phyloP scores from a whole-genome alignment of 768 basidiomycete species.

The Rhodosporidiobolus sp. region DNA sequence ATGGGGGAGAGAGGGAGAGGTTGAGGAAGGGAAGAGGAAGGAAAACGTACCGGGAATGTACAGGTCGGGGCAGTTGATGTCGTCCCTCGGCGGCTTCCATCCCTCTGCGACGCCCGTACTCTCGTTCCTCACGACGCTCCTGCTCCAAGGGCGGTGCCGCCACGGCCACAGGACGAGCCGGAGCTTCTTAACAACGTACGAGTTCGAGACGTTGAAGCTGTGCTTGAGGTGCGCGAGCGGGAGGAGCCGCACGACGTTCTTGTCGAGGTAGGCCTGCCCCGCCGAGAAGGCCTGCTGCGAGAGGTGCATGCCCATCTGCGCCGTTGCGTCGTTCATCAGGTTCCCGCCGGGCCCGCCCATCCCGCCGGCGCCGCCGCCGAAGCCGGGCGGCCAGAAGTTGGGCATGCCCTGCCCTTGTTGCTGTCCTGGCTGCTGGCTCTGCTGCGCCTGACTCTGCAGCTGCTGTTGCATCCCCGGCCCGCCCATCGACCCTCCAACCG shows the following conservation, averaged over 20 bases:
- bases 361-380: conserved; percentile 35
- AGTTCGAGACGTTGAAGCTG: conserved; percentile 93
- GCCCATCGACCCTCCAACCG: background rate
- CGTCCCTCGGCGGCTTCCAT: conserved; percentile 84
- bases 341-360: background rate
- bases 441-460: conserved; percentile 46
- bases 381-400: conserved; percentile 8
- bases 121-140: conserved; percentile 65
- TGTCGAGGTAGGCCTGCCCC: conserved; percentile 92
- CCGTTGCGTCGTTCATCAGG: conserved; percentile 82
- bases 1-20: conserved; percentile 33
- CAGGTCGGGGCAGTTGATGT: conserved; percentile 91
- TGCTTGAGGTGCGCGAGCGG: conserved; percentile 76
- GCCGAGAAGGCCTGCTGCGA: conserved; percentile 86
- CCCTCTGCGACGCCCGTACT: conserved; percentile 60
- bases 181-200: conserved; percentile 87
- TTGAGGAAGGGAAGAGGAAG: background rate
- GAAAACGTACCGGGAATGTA: conserved; percentile 80
- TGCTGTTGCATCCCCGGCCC: background rate
- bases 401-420: background rate
- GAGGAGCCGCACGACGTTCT: conserved; percentile 68
- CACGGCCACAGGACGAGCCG: conserved; percentile 89
- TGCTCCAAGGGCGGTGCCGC: conserved; percentile 82
- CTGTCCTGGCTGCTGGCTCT: conserved; percentile 36
- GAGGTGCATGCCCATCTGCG: conserved; percentile 93